Base-by-base conservation (phyloP, 169 alveolate species). In the Cryptosporidium sp. region DNA sequence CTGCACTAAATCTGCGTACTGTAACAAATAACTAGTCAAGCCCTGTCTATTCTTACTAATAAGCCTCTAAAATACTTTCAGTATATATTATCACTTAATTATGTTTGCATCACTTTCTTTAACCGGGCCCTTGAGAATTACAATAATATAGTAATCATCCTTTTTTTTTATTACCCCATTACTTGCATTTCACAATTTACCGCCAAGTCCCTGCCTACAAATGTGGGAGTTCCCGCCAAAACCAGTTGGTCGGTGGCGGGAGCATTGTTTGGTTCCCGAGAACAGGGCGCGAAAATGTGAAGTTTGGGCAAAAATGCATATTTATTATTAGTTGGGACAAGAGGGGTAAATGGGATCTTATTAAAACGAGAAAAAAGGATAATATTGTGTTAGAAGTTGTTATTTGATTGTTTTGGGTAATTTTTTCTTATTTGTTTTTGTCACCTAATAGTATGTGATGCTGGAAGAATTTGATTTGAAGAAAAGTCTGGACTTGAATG, bases 151-250 rank as follows among this genome's bases (percentile, higher is more conserved):
- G 23, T 18, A 29, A 7, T 14, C 65, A 18, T 3, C 65, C 48
- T 16, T 3, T 26, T 31, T 71, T 45, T 48, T 43, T 6, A 50
- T 29, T 71, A n/a, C 33, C 65, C 50, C 69, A 29, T 35, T 33
- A n/a, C 31, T 37, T 65, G 71, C 71, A 65, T 35, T 65, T 65
- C 50, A 31, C 43, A 65, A 3, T 14, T 65, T 65, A 29, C 71
- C 71, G 71, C 71, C 26, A 65, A 65, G 71, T 65, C 71, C 71
- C 71, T 65, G 71, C 71, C 71, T 65, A 65, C 71, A 31, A 26
- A 33, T 35, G 51, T 37, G 71, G 23, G 23, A 33, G 0, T 37
- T 37, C 52, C 71, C 50, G 71, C 43, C 43, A 8, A 21, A 26
- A 26, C 69, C 59, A 50, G 5, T 14, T 16, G 9, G 2, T 3